Percentiles rank a stretch among this genome's conserved stretches.
phyloP scores from a whole-genome alignment of 2,329 filamentous ascomycete genomes.

The Verticillium tricorpus region DNA sequence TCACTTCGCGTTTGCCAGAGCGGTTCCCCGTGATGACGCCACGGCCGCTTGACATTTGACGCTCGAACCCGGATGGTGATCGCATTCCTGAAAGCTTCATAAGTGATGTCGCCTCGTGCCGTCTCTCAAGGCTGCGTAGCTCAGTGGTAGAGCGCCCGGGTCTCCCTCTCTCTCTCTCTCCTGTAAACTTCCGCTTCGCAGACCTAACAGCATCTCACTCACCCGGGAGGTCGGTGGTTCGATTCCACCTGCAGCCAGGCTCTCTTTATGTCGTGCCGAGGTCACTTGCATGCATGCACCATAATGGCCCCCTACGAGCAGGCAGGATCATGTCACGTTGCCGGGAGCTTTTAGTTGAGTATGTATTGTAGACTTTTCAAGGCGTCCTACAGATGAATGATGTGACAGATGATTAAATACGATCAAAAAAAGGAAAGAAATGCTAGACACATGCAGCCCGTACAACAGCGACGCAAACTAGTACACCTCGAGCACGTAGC shows the following conservation, averaged over 20 bases:
- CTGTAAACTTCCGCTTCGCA: neutral
- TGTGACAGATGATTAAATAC: neutral
- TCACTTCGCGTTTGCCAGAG: neutral
- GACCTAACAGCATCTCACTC: neutral
- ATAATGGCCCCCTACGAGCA: neutral
- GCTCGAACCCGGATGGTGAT: too few species aligned
- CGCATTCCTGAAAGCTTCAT: neutral
- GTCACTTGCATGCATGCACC: too few species aligned
- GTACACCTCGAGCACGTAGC: slow-evolving; percentile 97
- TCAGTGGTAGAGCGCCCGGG: neutral
- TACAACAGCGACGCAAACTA: slow-evolving; percentile 36
- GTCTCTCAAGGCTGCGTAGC: neutral
- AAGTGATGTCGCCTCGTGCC: neutral
- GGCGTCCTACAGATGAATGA: neutral
- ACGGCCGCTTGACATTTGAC: neutral
- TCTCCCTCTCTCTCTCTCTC: neutral
- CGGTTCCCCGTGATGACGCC: neutral
- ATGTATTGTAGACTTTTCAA: neutral
- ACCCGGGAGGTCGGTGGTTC: neutral
- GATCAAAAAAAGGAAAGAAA: neutral
- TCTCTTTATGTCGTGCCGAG: too few species aligned
- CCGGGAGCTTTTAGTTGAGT: neutral
- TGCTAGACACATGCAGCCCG: neutral
- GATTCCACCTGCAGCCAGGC: neutral
- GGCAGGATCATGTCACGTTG: neutral